Evolutionary conservation across 2,329 filamentous ascomycete species (phyloP), one percentile per base, ranked within the genome.

Genomic region (Rhytidhysteron rufulum): DNA sequence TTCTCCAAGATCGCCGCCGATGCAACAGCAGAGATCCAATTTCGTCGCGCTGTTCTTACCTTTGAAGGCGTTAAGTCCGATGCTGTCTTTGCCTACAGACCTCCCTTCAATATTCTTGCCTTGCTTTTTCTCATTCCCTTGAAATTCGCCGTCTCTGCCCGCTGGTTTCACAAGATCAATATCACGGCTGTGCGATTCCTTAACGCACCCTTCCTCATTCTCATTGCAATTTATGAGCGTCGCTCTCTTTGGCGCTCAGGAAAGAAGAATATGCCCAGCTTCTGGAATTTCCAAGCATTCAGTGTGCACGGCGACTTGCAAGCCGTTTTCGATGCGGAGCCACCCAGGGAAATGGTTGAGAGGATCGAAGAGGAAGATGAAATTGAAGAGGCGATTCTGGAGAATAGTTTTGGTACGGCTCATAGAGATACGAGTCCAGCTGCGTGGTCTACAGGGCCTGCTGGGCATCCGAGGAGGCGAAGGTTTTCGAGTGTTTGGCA

Each of bases 111-210:
- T 57, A 79, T 94, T 44, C 65, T 90, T 16, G 88, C 88, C 17
- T 73, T 93, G 20, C 68, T 87, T 43, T 60, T 89, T 20, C 73
- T 93, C 13, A 73, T 91, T 2, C 88, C 88, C 0, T 74, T 93
- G 45, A 89, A 88, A 53, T 86, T 86, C 53, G 53, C 86, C n/a
- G 72, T 88, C 25, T 82, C 80, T n/a, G 80, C 85, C 0, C 81
- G 88, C 32, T 91, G 86, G 86, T 93, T 93, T 59, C 88, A 94
- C 71, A 93, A 91, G 66, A 85, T 91, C 55, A 89, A 94, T 58
- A 86, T 94, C 42, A 79, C 82, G 42, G 78, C 79, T 8, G 83
- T 93, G 17, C 81, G 86, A 27, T 68, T 82, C 7, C 75, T 90
- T 54, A 93, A 93, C 62, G 73, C 86, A 2, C 88, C 88, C 0